A percentile compares a stretch with the other conserved stretches of the same genome.
Conservation (phyloP, 805 yeast species). For the Ascoidea tarda region DNA sequence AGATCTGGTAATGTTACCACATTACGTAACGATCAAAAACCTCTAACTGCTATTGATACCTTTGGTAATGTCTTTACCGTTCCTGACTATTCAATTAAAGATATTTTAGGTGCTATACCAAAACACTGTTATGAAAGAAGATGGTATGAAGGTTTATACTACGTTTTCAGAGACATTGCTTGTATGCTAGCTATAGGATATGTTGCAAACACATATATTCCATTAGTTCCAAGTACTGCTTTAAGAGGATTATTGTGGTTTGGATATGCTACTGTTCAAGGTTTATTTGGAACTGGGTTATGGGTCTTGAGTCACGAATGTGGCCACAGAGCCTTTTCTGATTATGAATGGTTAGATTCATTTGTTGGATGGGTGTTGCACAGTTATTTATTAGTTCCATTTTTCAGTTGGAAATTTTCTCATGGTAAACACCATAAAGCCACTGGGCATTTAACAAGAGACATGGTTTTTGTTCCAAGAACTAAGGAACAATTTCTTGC, state of each 20-base stretch:
- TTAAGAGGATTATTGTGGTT: constrained; percentile 28
- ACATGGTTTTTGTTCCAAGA: constrained; percentile 75
- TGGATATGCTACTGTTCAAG: constrained; percentile 29
- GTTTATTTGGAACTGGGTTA: constrained; percentile 60
- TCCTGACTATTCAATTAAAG: constrained; percentile 68
- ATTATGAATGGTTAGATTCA: constrained; percentile 60
- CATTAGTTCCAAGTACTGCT: constrained; percentile 20
- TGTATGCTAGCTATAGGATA: constrained; percentile 34
- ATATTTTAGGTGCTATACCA: constrained; percentile 60
- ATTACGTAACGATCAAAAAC: not conserved
- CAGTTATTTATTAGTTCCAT: constrained; percentile 68
- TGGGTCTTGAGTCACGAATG: constrained; percentile 89
- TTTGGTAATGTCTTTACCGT: constrained; percentile 54
- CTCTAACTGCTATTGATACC: constrained; percentile 36
- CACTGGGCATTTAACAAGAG: constrained; percentile 70
- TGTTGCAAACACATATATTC: constrained; percentile 28
- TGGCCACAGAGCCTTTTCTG: constrained; percentile 80
- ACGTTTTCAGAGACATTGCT: constrained; percentile 54
- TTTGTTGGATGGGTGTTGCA: constrained; percentile 75
- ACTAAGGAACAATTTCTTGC: constrained; percentile 42
- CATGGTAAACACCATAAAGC: constrained; percentile 88
- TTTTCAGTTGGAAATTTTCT: constrained; percentile 74
- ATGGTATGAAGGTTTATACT: constrained; percentile 36
- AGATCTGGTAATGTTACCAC: not conserved
- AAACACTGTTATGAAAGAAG: constrained; percentile 59